Base-by-base conservation (phyloP, 2,329 filamentous ascomycete species). In the Paraphaeosphaeria minitans region DNA sequence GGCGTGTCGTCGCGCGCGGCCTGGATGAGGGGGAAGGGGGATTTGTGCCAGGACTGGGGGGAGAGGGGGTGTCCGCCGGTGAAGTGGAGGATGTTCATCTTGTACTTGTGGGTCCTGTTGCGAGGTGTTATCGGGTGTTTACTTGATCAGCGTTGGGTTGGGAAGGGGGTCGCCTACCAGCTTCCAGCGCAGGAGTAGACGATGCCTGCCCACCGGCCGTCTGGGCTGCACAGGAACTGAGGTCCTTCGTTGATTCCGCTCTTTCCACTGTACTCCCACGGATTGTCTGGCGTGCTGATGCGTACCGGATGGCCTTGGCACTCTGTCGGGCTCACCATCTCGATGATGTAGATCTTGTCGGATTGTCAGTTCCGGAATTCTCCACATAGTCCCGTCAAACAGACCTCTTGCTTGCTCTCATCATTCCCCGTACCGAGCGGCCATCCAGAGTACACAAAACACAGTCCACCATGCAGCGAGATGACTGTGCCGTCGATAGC, bases 391-490 rank as follows among this genome's bases (percentile, higher is more conserved):
- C n/a, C n/a, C n/a, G n/a, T n/a, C n/a, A n/a, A n/a, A n/a, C n/a
- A n/a, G n/a, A n/a, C n/a, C n/a, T 81, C 76, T 55, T 82, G 80
- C 1, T 72, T 71, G 13, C 69, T 66, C 57, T 81, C 79, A 39
- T 73, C 64, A 35, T 70, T 58, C 2, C 63, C 58, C 3, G 73
- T 72, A 19, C 73, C 71, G 3, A 75, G 64, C 2, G 80, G 79
- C 80, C 80, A 82, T 52, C 80, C 80, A 0, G 78, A 81, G 61
- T 82, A 82, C 14, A 78, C 74, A 55, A 81, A 80, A 62, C 77
- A 79, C 55, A 79, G 66, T 27, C 62, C 61, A 7, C 69, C 69
- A 31, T 76, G 62, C 2, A 82, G 67, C 10, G 74, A 68, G 50
- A 81, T 73, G 13, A 81, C 76, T 0, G 80, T 82, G 22, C 80